Base-by-base conservation (phyloP, 2,329 filamentous ascomycete species). In the Elsinoe fawcettii region DNA sequence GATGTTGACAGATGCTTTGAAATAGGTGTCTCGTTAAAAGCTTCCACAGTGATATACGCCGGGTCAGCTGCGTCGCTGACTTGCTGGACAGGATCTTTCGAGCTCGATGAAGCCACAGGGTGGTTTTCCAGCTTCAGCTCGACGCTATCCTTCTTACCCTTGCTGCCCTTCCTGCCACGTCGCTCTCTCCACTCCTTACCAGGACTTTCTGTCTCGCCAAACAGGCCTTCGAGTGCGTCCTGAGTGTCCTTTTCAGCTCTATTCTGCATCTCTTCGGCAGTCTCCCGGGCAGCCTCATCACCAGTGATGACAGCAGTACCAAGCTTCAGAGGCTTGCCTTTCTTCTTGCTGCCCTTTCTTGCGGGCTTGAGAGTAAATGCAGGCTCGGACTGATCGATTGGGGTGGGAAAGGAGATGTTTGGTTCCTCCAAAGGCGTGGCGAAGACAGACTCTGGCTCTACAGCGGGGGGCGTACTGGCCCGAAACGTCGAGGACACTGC, bases 311-410 rank as follows among this genome's bases (percentile, higher is more conserved):
- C n/a, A 20, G 36, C 20, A 18, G 63, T 67, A 51, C 66, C 65
- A 25, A 63, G 59, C 53, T 67, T 68, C 1, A 62, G 63, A 3
- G 22, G n/a, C 27, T 58, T 61, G 12, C 36, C 46, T 20, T 69
- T 68, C 58, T 68, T 70, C 60, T 71, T 70, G 61, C 67, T 69
- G 14, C 51, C 59, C 57, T 68, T 70, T 60, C 70, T 68, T 6
- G 41, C 20, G 2, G 53, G 43, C 30, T 46, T 56, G 54, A 56
- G 18, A 12, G 23, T 22, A 23, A 56, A 56, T 9, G 32, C 43
- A 20, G 37, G 54, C 54, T 56, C 54, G 2, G 54, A 37, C n/a
- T 56, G 23, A 25, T 36, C 56, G 11, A 34, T 27, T 25, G 47
- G 32, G 14, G 49, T 55, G 7, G 47, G 16, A 18, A 56, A 56